Conservation (phyloP, 768 basidiomycete genomes). For the Mycena polygramma region DNA sequence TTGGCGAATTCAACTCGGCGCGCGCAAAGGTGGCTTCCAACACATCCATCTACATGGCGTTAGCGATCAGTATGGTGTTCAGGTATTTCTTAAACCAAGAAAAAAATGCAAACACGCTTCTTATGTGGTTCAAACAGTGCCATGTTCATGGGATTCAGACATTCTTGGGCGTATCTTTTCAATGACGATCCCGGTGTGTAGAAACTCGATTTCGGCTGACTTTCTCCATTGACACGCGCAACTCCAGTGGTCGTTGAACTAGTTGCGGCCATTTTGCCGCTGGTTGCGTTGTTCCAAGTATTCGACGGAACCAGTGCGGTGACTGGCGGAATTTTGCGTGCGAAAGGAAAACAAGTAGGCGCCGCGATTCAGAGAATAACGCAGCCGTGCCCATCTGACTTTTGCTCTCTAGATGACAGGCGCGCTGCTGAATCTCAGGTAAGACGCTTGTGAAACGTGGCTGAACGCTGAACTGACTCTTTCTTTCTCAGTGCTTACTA, state of each 20-base stretch:
- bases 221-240: conserved; percentile 9
- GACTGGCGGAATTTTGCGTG: conserved; percentile 83
- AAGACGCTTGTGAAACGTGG: conserved; percentile 9
- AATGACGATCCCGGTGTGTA: conserved; percentile 72
- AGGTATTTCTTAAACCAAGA: conserved; percentile 57
- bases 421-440: conserved; percentile 85
- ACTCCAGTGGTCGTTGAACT: conserved; percentile 64
- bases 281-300: conserved; percentile 86
- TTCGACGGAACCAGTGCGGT: conserved; percentile 84
- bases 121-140: conserved; percentile 49
- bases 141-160: conserved; percentile 70
- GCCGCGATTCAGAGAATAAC: neutral
- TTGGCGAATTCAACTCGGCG: conserved; percentile 82
- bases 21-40: conserved; percentile 80
- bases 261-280: conserved; percentile 79
- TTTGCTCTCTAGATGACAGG: conserved; percentile 67
- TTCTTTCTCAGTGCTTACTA: conserved; percentile 75
- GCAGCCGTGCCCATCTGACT: neutral
- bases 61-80: conserved; percentile 73
- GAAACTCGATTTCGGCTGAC: neutral
- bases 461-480: neutral
- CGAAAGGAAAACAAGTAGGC: conserved; percentile 79
- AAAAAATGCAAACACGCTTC: conserved; percentile 18
- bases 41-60: conserved; percentile 74
- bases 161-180: conserved; percentile 81